phyloP scores from a whole-genome alignment of 2,329 filamentous ascomycete genomes.

The Cercospora citrullina region DNA sequence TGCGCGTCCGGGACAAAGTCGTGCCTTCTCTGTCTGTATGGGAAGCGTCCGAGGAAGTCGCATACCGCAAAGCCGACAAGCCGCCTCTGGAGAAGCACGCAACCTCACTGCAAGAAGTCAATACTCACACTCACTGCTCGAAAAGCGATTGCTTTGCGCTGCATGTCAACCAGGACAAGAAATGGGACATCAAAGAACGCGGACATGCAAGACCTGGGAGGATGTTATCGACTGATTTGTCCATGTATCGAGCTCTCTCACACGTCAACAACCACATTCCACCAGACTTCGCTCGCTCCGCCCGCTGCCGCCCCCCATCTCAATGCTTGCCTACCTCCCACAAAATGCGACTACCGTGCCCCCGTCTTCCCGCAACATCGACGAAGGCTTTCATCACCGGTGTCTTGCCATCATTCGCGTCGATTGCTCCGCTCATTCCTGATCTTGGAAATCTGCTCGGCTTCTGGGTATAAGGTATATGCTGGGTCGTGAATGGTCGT shows the following conservation, averaged over 20 bases:
- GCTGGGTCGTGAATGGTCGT: conserved; percentile 35
- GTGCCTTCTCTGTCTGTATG: not conserved
- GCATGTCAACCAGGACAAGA: not conserved
- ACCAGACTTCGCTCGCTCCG: conserved; percentile 22
- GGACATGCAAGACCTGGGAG: not conserved
- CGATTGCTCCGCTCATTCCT: conserved; percentile 19
- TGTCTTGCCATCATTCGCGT: conserved; percentile 26
- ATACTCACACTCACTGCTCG: not conserved
- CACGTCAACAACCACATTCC: conserved; percentile 28
- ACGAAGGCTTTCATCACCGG: conserved; percentile 28
- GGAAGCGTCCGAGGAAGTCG: not conserved
- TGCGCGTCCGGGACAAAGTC: not conserved
- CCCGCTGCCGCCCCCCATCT: conserved; percentile 25
- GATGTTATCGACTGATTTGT: conserved; percentile 9
- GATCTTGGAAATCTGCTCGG: conserved; percentile 16
- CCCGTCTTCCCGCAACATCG: conserved; percentile 24
- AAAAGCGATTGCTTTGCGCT: not conserved
- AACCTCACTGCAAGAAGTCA: not conserved
- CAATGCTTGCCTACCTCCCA: conserved; percentile 31
- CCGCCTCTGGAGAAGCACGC: not conserved
- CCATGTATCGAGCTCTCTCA: conserved; percentile 18
- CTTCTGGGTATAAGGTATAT: conserved; percentile 33
- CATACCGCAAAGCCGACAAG: not conserved
- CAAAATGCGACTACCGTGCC: conserved; percentile 16
- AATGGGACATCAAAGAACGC: not conserved